phyloP scores from a whole-genome alignment of 2,329 filamentous ascomycete species.

The Xylariaceae sp. region DNA sequence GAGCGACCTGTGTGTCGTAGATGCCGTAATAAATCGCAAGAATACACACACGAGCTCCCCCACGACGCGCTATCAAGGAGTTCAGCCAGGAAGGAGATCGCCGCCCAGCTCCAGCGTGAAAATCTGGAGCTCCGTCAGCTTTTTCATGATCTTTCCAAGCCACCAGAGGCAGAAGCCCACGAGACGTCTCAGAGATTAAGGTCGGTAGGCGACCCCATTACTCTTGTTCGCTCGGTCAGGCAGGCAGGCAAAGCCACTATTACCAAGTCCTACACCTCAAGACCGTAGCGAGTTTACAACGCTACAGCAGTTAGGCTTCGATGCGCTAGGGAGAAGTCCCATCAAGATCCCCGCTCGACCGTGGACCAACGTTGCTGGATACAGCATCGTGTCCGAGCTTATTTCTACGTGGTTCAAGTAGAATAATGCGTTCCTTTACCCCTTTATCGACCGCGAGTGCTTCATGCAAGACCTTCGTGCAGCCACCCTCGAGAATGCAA shows the following conservation, averaged over 20 bases:
- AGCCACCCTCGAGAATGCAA: conserved; percentile 5
- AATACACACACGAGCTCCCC: conserved; percentile 22
- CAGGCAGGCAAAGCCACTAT: conserved; percentile 17
- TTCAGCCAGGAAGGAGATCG: conserved; percentile 15
- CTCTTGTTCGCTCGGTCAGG: conserved; percentile 12
- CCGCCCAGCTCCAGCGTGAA: conserved; percentile 9
- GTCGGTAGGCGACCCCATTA: conserved; percentile 10
- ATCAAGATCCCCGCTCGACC: conserved; percentile 18
- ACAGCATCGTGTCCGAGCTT: conserved; percentile 27
- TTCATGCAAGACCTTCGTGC: conserved; percentile 16
- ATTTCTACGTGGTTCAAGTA: conserved; percentile 25
- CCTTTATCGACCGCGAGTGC: conserved; percentile 22
- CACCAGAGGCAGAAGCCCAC: conserved; percentile 15
- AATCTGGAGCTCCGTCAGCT: conserved; percentile 17
- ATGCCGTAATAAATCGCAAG: conserved; percentile 11
- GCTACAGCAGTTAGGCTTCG: conserved; percentile 4
- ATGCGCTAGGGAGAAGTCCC: conserved; percentile 5
- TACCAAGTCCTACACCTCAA: neutral
- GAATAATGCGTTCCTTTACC: conserved; percentile 20
- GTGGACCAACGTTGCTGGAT: conserved; percentile 25
- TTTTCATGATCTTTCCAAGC: conserved; percentile 7
- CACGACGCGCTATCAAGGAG: conserved; percentile 16
- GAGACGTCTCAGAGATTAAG: conserved; percentile 11
- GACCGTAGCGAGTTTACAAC: neutral
- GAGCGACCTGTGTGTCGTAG: conserved; percentile 17